Conservation (phyloP, 2,329 filamentous ascomycete genomes). For the Fusarium pininemorale region DNA sequence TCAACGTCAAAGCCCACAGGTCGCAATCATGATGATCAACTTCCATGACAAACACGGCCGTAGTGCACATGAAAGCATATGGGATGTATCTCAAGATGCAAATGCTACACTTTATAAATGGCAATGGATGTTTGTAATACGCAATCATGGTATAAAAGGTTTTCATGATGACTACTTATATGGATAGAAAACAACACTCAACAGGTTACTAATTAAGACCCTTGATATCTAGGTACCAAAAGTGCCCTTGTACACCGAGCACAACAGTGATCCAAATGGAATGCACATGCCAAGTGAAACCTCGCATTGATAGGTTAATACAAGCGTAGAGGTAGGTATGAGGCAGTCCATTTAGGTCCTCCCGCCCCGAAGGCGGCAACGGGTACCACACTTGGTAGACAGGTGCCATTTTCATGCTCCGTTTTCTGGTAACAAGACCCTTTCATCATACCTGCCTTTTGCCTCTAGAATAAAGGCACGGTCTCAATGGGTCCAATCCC, state of each 20-base stretch:
- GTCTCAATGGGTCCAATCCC: conserved; percentile 14
- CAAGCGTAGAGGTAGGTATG: neutral
- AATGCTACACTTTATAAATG: neutral
- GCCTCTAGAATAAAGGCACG: conserved; percentile 26
- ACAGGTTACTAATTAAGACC: neutral
- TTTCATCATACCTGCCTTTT: conserved; percentile 7
- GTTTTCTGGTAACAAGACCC: neutral
- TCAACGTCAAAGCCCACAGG: conserved; percentile 12
- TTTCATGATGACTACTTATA: conserved; percentile 15
- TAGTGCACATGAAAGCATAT: neutral
- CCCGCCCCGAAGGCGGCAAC: conserved; percentile 4
- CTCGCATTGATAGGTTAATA: conserved; percentile 14
- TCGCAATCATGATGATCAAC: conserved; percentile 21
- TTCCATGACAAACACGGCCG: neutral
- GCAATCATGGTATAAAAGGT: neutral
- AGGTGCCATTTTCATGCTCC: conserved; percentile 28
- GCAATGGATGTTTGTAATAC: neutral
- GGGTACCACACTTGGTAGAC: conserved; percentile 22
- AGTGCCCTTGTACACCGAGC: neutral
- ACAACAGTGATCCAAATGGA: neutral
- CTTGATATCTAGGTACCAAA: neutral
- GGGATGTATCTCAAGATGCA: neutral
- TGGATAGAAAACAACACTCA: neutral
- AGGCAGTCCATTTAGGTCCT: neutral
- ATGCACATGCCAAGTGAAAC: conserved; percentile 10